Percentiles rank a stretch among this genome's conserved stretches.
These are phyloP conservation scores for Xylaria sp. DNA, from an alignment of 2,329 filamentous ascomycete species.

Conservation along the genomic window DNA sequence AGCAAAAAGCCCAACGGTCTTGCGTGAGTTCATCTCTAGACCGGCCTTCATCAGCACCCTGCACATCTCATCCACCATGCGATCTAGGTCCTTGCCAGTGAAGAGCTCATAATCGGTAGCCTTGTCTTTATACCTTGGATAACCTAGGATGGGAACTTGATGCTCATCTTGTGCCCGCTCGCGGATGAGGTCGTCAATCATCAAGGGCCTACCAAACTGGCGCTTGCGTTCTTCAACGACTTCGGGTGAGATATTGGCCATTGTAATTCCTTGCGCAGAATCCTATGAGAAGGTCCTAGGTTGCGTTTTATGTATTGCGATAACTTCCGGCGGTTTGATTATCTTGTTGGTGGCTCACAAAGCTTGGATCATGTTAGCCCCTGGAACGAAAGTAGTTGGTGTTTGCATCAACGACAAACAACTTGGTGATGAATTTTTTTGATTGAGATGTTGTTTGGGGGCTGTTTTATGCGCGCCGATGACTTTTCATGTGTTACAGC, in stretches of 20 bases:
- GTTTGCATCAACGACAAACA: not conserved
- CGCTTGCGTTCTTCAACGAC: conserved; percentile 46
- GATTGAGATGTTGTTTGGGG: not conserved
- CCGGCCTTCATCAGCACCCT: conserved; percentile 49
- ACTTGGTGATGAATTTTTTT: not conserved
- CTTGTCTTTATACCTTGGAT: conserved; percentile 51
- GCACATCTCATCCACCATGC: conserved; percentile 54
- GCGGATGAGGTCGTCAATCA: conserved; percentile 57
- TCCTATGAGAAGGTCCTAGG: not conserved
- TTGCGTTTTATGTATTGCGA: not conserved
- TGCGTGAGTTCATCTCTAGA: conserved; percentile 46
- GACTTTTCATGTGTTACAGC: not conserved
- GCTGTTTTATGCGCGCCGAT: not conserved
- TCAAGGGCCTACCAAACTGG: conserved; percentile 54
- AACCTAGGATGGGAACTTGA: conserved; percentile 56
- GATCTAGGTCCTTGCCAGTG: conserved; percentile 55
- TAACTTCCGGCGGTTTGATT: not conserved
- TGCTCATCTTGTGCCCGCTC: conserved; percentile 52
- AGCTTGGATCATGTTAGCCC: not conserved
- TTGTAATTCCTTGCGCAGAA: conserved; percentile 28
- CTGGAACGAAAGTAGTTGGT: not conserved
- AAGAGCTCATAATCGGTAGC: conserved; percentile 54
- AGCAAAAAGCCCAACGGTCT: conserved; percentile 55
- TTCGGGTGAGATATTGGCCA: conserved; percentile 47
- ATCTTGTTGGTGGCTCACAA: not conserved